These are phyloP conservation scores for Mycena indigotica DNA, from an alignment of 768 basidiomycete genomes.

Conservation along the genomic window DNA sequence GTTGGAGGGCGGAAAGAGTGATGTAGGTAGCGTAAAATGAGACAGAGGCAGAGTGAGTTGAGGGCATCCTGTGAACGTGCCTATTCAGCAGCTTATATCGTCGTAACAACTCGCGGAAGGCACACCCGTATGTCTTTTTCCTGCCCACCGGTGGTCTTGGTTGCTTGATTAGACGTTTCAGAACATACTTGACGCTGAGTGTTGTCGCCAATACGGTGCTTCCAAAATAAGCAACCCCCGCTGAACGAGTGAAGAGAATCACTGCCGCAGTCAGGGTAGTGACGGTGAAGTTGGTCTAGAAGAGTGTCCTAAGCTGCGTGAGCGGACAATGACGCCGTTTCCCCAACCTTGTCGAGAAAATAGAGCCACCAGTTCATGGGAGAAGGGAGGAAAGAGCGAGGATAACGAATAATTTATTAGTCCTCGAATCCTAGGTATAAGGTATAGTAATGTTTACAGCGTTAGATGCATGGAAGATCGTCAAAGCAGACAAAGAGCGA, in stretches of 20 bases:
- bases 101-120: conserved; percentile 1
- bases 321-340: background rate
- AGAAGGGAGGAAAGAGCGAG: no score
- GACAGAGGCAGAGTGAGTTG: conserved; percentile 76
- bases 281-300: conserved; percentile 63
- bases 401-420: background rate
- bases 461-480: conserved; percentile 13
- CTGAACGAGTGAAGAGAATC: conserved; percentile 63
- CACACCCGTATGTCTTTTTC: conserved; percentile 72
- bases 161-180: conserved; percentile 66
- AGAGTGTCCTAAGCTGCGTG: no score
- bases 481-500: background rate
- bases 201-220: conserved; percentile 59
- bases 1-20: conserved; percentile 53
- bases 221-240: conserved; percentile 61
- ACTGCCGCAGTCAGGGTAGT: conserved; percentile 49
- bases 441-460: conserved; percentile 24
- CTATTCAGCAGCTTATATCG: background rate
- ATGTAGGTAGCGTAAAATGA: conserved; percentile 66
- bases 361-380: conserved; percentile 26
- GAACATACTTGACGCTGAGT: conserved; percentile 53
- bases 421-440: background rate
- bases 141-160: conserved; percentile 53
- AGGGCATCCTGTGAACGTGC: conserved; percentile 66
- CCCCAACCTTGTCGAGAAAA: conserved; percentile 42